phyloP scores from a whole-genome alignment of 371 early-diverging fungal genomes.

The Nematocida displodere region DNA sequence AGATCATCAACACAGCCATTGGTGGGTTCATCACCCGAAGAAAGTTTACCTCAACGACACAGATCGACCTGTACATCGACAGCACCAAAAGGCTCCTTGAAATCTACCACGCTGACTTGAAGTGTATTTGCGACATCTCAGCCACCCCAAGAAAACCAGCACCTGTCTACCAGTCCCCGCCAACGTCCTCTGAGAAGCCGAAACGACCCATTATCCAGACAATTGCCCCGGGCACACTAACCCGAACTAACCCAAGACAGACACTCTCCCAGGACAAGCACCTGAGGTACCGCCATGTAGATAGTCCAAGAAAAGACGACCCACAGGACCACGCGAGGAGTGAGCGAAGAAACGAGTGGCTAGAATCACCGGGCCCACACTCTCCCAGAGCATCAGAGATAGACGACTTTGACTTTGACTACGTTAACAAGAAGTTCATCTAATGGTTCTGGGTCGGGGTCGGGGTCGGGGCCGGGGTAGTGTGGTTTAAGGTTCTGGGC shows the following conservation, averaged over 20 bases:
- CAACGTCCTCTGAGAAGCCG: no score
- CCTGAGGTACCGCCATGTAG: no score
- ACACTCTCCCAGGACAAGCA: background rate
- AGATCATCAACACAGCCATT: conserved; percentile 34
- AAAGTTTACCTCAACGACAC: conserved; percentile 36
- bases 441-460: no score
- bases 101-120: conserved; percentile 42
- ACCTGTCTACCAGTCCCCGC: background rate
- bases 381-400: no score
- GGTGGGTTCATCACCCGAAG: conserved; percentile 40
- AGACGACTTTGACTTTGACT: conserved; percentile 50
- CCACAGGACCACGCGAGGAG: no score
- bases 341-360: no score
- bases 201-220: conserved; percentile 5
- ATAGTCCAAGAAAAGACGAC: no score
- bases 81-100: conserved; percentile 35
- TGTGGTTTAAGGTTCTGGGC: no score
- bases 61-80: conserved; percentile 48
- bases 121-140: conserved; percentile 50
- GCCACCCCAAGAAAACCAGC: conserved; percentile 33
- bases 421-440: conserved; percentile 48
- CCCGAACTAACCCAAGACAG: background rate
- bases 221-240: no score
- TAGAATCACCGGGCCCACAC: no score
- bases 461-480: no score